Evolutionary conservation across 1,284 basidiomycete genomes (phyloP).

Genomic region (Puccinia hordei): DNA sequence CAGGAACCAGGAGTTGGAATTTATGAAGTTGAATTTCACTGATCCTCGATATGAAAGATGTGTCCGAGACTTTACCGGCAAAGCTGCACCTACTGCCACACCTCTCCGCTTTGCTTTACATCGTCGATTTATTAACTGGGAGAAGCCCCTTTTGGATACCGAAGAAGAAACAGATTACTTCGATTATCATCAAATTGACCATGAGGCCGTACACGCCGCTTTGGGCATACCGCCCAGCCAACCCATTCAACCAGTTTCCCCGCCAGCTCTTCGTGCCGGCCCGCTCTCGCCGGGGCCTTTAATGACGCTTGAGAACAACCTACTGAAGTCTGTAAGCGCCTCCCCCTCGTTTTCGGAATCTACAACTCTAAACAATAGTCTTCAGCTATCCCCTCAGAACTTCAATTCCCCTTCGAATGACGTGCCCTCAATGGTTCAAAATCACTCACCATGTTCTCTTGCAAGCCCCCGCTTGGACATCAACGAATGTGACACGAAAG

Average conservation of each 20-base stretch:
- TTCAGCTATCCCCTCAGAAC: not conserved
- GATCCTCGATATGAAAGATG: slow-evolving; percentile 62
- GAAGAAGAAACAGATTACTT: slow-evolving; percentile 40
- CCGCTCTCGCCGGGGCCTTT: not conserved
- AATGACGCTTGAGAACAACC: not conserved
- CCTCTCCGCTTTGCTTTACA: slow-evolving; percentile 60
- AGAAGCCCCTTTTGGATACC: slow-evolving; percentile 3
- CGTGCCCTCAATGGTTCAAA: too few relatives aligned
- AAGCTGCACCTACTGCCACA: slow-evolving; percentile 60
- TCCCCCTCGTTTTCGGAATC: slow-evolving; percentile 5
- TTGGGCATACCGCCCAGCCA: slow-evolving; percentile 10
- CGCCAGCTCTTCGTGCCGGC: not conserved
- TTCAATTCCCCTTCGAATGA: not conserved
- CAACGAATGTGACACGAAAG: not conserved
- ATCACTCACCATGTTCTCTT: not conserved
- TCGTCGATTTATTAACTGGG: slow-evolving; percentile 51
- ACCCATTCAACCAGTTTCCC: not conserved
- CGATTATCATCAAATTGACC: slow-evolving; percentile 17
- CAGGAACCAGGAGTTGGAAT: slow-evolving; percentile 61
- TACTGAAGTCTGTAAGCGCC: not conserved
- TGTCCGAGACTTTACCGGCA: slow-evolving; percentile 62
- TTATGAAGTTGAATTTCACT: slow-evolving; percentile 63
- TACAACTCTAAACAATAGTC: not conserved
- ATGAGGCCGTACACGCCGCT: not conserved
- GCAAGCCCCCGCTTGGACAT: not conserved